phyloP scores from a whole-genome alignment of 2,329 filamentous ascomycete species.

The Ramularia collo-cygni region DNA sequence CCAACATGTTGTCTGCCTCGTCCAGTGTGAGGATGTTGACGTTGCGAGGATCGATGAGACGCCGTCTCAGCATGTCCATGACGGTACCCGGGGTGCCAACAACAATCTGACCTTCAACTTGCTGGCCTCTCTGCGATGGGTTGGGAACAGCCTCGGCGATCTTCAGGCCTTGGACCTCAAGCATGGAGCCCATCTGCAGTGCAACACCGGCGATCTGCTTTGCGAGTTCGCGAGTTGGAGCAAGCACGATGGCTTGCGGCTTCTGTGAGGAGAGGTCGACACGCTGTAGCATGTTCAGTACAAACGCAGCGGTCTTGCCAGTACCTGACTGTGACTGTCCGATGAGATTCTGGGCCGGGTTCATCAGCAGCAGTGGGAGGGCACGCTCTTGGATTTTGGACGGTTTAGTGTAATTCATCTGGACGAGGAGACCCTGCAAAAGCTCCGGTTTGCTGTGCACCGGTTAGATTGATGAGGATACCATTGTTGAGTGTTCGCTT shows the following conservation, averaged over 20 bases:
- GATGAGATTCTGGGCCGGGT: conserved; percentile 91
- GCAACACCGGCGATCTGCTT: conserved; percentile 89
- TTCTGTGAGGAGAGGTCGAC: conserved; percentile 64
- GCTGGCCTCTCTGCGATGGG: conserved; percentile 59
- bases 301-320: conserved; percentile 95
- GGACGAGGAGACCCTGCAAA: conserved; percentile 63
- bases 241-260: conserved; percentile 82
- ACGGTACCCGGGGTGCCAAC: conserved; percentile 93
- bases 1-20: conserved; percentile 98
- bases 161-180: conserved; percentile 56
- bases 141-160: conserved; percentile 81
- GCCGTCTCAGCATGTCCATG: conserved; percentile 73
- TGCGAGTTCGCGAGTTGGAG: conserved; percentile 88
- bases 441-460: conserved; percentile 52
- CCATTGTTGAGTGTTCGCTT: no score
- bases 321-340: conserved; percentile 99
- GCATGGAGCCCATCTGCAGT: conserved; percentile 74
- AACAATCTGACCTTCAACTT: conserved; percentile 69
- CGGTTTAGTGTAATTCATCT: conserved; percentile 83
- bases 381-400: conserved; percentile 98
- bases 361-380: conserved; percentile 74
- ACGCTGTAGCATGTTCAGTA: conserved; percentile 82
- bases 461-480: conserved; percentile 21
- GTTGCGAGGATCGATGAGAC: conserved; percentile 62
- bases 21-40: conserved; percentile 85